These are phyloP conservation scores for Teunomyces lycoperdinae DNA, from an alignment of 805 yeast species.

Conservation along the genomic window DNA sequence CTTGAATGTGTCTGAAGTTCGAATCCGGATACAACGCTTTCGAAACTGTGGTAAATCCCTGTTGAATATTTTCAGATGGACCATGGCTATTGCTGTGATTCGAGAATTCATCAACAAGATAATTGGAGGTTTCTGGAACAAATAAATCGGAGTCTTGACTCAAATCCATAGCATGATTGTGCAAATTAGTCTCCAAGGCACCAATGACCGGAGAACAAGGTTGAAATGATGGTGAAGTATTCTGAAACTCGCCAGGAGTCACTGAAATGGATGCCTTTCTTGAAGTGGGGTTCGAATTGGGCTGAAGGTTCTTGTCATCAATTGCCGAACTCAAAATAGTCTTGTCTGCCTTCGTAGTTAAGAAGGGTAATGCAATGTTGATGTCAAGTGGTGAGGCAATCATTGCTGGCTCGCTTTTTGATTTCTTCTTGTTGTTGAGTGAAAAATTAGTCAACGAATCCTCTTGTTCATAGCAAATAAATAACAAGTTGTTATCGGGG, in stretches of 20 bases:
- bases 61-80: conserved; percentile 27
- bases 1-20: conserved; percentile 58
- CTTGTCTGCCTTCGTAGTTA: conserved; percentile 38
- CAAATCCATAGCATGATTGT: background rate
- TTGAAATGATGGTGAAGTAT: conserved; percentile 7
- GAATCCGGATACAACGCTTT: conserved; percentile 60
- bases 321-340: conserved; percentile 18
- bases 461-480: conserved; percentile 48
- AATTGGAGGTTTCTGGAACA: conserved; percentile 29
- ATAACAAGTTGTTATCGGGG: conserved; percentile 58
- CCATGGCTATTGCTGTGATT: conserved; percentile 5
- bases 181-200: conserved; percentile 33
- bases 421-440: conserved; percentile 16
- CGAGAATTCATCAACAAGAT: conserved; percentile 26
- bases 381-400: conserved; percentile 44
- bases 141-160: conserved; percentile 14
- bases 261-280: conserved; percentile 26
- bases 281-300: conserved; percentile 15
- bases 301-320: conserved; percentile 7
- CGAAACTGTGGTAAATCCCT: conserved; percentile 33
- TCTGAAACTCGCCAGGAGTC: conserved; percentile 5
- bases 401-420: conserved; percentile 15
- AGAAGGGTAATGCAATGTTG: conserved; percentile 42
- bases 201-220: conserved; percentile 39
- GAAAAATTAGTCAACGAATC: conserved; percentile 8